Conservation (phyloP, 495 filamentous ascomycete species). For the Polyplosphaeria fusca region DNA sequence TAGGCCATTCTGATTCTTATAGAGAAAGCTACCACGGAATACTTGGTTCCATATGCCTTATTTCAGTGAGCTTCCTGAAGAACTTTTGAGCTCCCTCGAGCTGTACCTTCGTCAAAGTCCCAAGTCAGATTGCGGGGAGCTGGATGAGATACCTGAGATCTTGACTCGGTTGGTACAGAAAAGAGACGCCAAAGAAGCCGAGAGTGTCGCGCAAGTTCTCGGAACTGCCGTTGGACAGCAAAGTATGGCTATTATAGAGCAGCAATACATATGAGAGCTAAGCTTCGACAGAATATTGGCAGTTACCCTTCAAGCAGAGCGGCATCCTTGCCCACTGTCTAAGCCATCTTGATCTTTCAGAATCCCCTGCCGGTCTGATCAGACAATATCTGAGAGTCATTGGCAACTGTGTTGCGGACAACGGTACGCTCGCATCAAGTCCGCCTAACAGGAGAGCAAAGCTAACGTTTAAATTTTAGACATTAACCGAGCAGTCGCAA, state of each 20-base stretch:
- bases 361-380: neutral
- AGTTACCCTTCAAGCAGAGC: constrained; percentile 1
- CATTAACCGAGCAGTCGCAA: constrained; percentile 11
- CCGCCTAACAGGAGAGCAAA: neutral
- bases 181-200: neutral
- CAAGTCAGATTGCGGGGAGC: neutral
- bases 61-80: constrained; percentile 8
- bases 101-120: constrained; percentile 1
- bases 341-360: constrained; percentile 6
- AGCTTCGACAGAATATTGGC: constrained; percentile 15
- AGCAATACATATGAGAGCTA: neutral
- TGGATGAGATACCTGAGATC: constrained; percentile 2
- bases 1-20: no score
- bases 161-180: neutral
- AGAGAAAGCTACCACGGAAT: no score
- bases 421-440: constrained; percentile 10
- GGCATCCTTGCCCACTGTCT: constrained; percentile 18
- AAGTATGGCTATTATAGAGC: neutral
- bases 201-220: constrained; percentile 11
- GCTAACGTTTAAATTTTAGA: constrained; percentile 12
- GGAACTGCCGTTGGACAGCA: constrained; percentile 25
- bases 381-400: constrained; percentile 32
- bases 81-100: constrained; percentile 12
- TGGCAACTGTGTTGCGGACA: constrained; percentile 32
- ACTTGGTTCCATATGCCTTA: constrained; percentile 16